Evolutionary conservation across 306 rosid genomes (phyloP).

Genomic region (Oxytropis ochrocephala): DNA sequence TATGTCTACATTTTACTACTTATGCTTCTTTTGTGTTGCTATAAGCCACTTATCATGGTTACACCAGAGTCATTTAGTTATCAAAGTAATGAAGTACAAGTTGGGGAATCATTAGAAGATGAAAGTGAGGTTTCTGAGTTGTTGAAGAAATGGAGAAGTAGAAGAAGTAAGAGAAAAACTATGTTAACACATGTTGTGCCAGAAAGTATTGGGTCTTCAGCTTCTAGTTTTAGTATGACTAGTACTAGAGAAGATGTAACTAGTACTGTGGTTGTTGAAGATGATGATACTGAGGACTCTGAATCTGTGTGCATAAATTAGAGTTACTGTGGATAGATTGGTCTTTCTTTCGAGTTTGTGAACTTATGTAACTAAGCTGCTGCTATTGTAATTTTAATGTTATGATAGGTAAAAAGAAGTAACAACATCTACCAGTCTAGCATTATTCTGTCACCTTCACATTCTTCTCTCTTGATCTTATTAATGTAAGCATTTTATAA

Average conservation of each 20-base stretch:
- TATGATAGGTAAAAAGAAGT: background rate
- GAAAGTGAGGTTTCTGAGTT: constrained; percentile 49
- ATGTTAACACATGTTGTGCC: constrained; percentile 9
- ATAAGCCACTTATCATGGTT: constrained; percentile 33
- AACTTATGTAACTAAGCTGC: background rate
- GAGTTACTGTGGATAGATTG: background rate
- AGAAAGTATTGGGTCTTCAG: constrained; percentile 51
- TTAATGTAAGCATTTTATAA: too few relatives aligned
- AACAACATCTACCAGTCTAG: background rate
- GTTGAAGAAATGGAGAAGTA: constrained; percentile 49
- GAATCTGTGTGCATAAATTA: constrained; percentile 51
- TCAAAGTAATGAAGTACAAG: constrained; percentile 2
- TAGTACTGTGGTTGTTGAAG: constrained; percentile 29
- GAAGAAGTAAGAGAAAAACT: constrained; percentile 59
- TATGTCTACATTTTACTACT: constrained; percentile 43
- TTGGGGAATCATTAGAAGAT: constrained; percentile 14
- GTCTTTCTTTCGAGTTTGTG: background rate
- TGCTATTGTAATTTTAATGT: background rate
- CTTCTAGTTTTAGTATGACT: constrained; percentile 36
- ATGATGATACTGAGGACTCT: constrained; percentile 59
- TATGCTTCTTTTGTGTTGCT: constrained; percentile 30
- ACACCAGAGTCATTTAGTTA: constrained; percentile 1
- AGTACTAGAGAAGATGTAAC: constrained; percentile 43
- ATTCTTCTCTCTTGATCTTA: background rate
- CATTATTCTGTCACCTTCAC: background rate